These are phyloP conservation scores for Theobroma grandiflorum DNA, from an alignment of 441 rosid genomes.

Conservation along the genomic window DNA sequence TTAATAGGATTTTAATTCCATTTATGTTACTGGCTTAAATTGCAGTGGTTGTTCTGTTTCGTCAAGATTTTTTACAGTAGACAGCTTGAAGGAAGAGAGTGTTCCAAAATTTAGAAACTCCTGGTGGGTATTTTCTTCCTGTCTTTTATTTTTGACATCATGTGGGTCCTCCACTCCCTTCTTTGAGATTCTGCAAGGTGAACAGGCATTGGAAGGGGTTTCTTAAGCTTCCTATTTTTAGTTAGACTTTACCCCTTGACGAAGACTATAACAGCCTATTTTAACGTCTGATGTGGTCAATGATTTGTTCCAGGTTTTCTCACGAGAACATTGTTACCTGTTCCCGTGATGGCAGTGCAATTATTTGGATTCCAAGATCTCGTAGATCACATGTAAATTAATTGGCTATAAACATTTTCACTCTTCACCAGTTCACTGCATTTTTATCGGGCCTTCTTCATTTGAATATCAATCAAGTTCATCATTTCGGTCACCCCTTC, in stretches of 20 bases:
- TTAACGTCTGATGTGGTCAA: constrained; percentile 17
- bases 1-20: background rate
- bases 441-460: background rate
- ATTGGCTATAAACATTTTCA: constrained; percentile 11
- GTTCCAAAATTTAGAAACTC: constrained; percentile 88
- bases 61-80: constrained; percentile 75
- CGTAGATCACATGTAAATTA: constrained; percentile 88
- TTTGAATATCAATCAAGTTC: constrained; percentile 23
- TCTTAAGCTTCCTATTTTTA: constrained; percentile 25
- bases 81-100: constrained; percentile 81
- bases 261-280: constrained; percentile 18
- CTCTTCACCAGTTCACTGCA: background rate
- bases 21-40: constrained; percentile 34
- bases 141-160: background rate
- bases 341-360: constrained; percentile 99
- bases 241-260: background rate
- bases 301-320: constrained; percentile 71
- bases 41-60: constrained; percentile 95
- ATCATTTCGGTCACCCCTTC: constrained; percentile 1
- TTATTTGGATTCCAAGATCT: constrained; percentile 94
- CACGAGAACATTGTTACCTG: constrained; percentile 98
- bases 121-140: constrained; percentile 61
- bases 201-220: background rate
- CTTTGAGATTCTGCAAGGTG: background rate
- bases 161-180: background rate